A percentile compares a stretch with the other conserved stretches of the same genome.
Conservation (phyloP, 2,329 filamentous ascomycete genomes). For the Xylariaceae sp. region DNA sequence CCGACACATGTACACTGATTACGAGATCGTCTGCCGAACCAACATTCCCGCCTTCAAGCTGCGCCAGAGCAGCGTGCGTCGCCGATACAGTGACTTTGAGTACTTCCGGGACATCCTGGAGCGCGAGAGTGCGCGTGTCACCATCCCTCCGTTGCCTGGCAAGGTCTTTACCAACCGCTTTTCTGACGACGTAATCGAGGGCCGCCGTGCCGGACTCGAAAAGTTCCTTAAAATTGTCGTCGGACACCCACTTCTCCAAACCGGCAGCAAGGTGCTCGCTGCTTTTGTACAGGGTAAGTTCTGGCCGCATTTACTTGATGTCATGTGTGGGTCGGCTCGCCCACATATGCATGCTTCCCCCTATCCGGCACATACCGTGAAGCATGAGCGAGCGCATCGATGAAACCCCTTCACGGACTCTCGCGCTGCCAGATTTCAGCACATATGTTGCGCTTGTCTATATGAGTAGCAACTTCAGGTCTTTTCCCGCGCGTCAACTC, state of each 20-base stretch:
- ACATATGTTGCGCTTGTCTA: not conserved
- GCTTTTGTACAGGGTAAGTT: conserved; percentile 88
- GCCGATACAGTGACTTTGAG: conserved; percentile 97
- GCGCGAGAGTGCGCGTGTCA: conserved; percentile 88
- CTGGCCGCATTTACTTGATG: conserved; percentile 7
- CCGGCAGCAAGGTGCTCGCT: conserved; percentile 91
- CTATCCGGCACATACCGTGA: not conserved
- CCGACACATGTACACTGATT: conserved; percentile 96
- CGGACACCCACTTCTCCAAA: conserved; percentile 92
- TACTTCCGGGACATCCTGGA: conserved; percentile 98
- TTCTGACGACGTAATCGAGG: conserved; percentile 97
- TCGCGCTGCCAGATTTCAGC: not conserved
- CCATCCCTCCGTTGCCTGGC: conserved; percentile 89
- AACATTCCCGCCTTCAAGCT: conserved; percentile 99
- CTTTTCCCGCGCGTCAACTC: not conserved
- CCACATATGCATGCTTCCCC: not conserved
- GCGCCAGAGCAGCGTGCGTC: conserved; percentile 77
- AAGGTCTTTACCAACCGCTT: conserved; percentile 99
- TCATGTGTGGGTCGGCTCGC: not conserved
- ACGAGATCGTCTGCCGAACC: conserved; percentile 95
- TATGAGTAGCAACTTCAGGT: not conserved
- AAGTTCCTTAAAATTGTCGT: conserved; percentile 97
- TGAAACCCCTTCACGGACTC: not conserved
- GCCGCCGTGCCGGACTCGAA: conserved; percentile 83
- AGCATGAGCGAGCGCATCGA: not conserved